These are phyloP conservation scores for Botrytis pseudocinerea DNA, from an alignment of 2,329 filamentous ascomycete species.

Conservation along the genomic window DNA sequence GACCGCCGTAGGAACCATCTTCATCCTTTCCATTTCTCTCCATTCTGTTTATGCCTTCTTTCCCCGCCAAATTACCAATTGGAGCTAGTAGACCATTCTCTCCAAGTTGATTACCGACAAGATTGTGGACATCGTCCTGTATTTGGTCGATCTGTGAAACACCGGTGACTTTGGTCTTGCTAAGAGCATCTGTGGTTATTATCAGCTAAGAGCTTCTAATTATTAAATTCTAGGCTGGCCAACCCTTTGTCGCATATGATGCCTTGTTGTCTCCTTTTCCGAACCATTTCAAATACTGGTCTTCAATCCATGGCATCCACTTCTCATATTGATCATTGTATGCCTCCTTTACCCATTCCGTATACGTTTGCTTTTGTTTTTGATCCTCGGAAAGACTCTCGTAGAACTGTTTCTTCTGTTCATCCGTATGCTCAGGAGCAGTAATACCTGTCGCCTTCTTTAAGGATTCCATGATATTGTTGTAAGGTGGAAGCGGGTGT, in stretches of 20 bases:
- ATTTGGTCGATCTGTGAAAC: constrained; percentile 46
- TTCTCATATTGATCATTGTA: constrained; percentile 73
- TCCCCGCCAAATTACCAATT: constrained; percentile 60
- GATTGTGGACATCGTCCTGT: constrained; percentile 19
- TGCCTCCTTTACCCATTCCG: constrained; percentile 59
- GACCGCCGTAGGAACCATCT: constrained; percentile 49
- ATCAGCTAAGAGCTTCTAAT: background rate
- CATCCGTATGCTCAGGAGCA: constrained; percentile 26
- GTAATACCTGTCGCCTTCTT: constrained; percentile 5
- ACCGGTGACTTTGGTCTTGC: constrained; percentile 70
- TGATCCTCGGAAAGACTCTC: constrained; percentile 29
- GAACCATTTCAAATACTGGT: constrained; percentile 70
- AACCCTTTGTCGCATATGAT: constrained; percentile 69
- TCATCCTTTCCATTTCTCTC: constrained; percentile 67
- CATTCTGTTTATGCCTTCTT: constrained; percentile 64
- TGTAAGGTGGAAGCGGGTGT: too few species aligned
- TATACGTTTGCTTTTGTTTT: constrained; percentile 37
- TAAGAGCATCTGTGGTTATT: constrained; percentile 56
- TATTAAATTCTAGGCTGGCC: constrained; percentile 25
- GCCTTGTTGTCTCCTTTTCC: constrained; percentile 73
- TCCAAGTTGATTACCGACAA: constrained; percentile 58
- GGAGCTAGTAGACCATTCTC: constrained; percentile 67
- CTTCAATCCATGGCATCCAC: constrained; percentile 78
- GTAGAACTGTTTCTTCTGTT: constrained; percentile 29
- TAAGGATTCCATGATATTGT: constrained; percentile 1